phyloP scores from a whole-genome alignment of 169 alveolate species.

The Plasmodium knowlesi region DNA sequence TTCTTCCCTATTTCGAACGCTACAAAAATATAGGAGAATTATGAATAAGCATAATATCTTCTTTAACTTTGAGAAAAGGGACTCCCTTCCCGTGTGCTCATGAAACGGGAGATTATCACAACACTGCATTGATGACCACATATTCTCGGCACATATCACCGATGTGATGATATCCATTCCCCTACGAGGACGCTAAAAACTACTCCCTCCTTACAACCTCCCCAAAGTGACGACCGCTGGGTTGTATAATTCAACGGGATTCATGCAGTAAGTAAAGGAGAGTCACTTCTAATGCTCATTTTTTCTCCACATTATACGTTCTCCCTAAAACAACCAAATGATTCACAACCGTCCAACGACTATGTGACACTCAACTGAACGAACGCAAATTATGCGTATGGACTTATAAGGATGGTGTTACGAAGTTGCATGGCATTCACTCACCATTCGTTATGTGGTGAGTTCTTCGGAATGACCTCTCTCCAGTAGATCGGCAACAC shows the following conservation, averaged over 20 bases:
- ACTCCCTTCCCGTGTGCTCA: neutral
- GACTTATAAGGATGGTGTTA: neutral
- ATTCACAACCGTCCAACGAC: neutral
- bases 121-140: neutral
- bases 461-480: neutral
- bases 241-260: neutral
- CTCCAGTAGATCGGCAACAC: neutral
- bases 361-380: neutral
- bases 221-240: neutral
- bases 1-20: neutral
- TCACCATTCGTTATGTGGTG: neutral
- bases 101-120: neutral
- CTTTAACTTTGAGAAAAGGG: neutral
- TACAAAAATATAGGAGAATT: too few relatives aligned
- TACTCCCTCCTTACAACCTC: neutral
- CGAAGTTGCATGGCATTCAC: neutral
- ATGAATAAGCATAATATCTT: neutral
- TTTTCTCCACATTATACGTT: neutral
- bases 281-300: neutral
- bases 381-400: neutral
- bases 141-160: neutral
- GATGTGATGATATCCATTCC: neutral
- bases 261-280: neutral
- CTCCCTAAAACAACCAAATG: neutral
- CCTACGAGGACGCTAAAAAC: neutral